Base-by-base conservation (phyloP, 805 yeast genomes). In the Maudiozyma serrabonitensis region DNA sequence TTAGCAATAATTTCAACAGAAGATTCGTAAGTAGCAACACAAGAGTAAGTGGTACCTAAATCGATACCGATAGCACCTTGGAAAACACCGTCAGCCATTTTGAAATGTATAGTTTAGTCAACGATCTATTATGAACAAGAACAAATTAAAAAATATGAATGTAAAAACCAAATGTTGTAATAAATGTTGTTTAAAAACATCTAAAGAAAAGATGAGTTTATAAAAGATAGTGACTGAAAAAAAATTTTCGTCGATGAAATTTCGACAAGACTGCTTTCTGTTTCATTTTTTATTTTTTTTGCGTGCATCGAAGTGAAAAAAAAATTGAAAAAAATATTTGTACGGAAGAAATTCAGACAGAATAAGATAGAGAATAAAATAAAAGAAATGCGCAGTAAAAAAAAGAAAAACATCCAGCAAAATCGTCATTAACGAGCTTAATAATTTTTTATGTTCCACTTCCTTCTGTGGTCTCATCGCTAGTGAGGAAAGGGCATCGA, bases 51-150 rank as follows among this genome's bases (percentile, higher is more conserved):
- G 66, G 95, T 87, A 81, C 95, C 95, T 75, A 87, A 79, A 80
- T 90, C 98, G 83, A 91, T 91, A 84, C 99, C 99, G 72, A 88
- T 86, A 75, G 93, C 93, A 85, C 97, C 97, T 82, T 90, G 93
- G 84, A 86, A 89, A 79, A 89, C 93, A 84, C 96, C 96, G 81
- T 89, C 96, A 84, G 90, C 87, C 90, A 84, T 84, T 74, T 52
- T 74, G 42, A 39, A 19, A 26, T 46, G 28, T 28, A 11, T 40
- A 46, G 9, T 40, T 41, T 46, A 16, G 48, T 46, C 31, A 37
- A 38, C 48, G 44, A 42, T 28, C n/a, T 16, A 7, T 46, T 40
- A 39, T 28, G 32, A 28, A 9, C 12, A 39, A 32, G 19, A 28
- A 31, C 3, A 3, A 45, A 18, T 31, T 9, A 39, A 28, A 19